Base-by-base conservation (phyloP, 768 basidiomycete genomes). In the Rhizopogon roseolus region DNA sequence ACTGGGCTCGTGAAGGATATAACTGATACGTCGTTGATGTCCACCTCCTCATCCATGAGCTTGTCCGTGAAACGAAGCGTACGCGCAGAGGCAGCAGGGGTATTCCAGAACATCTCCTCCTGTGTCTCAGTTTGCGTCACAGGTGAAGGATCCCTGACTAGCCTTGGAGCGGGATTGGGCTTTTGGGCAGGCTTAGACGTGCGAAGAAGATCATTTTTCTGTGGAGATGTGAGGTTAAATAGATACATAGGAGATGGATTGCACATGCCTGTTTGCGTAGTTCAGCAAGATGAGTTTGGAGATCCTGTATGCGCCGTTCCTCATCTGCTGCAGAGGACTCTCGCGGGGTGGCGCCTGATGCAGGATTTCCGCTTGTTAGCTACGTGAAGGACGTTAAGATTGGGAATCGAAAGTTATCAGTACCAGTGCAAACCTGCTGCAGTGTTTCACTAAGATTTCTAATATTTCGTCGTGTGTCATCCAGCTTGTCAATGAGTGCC, bases 81-180 rank as follows among this genome's bases (percentile, higher is more conserved):
- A 38, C 84, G 82, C 13, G 76, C 78, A 4, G 68, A 62, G 2
- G 76, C 76, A 36, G 67, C 71, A 6, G 85, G 82, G 0, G 85
- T 84, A 29, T 75, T 78, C 84, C 85, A 87, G 62, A 86, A 84
- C 40, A 73, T 74, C 37, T 82, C 78, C 63, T 86, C 85, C 27
- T 77, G 71, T 9, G 55, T 72, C 62, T 67, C 73, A 45, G 50
- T 48, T 28, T 14, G 57, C 19, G 60, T 61, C 45, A 62, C 58
- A 49, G 57, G 62, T 43, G 62, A 56, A 44, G 57, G 64, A 22
- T 62, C 54, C 38, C 54, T 57, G 59, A 54, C 54, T 49, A 10
- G 34, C 16, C 13, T 37, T n/a, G 56, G 16, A 29, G 55, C 50
- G 17, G 41, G 54, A 62, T 60, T 63, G 43, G 57, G 51, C 38